Base-by-base conservation (phyloP, 2,329 filamentous ascomycete species). In the Claviceps fusiformis region DNA sequence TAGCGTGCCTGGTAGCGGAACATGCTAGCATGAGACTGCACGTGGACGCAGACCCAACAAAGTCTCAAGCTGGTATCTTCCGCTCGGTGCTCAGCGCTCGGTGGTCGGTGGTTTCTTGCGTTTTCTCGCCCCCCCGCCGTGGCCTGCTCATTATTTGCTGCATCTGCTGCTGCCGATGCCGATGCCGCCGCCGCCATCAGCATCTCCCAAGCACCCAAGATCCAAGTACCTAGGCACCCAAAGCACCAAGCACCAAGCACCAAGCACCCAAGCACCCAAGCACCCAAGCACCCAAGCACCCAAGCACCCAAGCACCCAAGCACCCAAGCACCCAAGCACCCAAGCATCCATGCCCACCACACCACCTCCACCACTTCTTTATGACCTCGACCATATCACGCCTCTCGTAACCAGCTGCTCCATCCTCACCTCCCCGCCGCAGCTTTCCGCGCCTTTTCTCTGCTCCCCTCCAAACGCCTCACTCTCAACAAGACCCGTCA, bases 371-470 rank as follows among this genome's bases (percentile, higher is more conserved):
- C 52, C 52, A 44, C 10, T 35, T 41, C 43, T 19, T 29, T 29
- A 41, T 50, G 31, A 53, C 43, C 41, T 29, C 50, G 39, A 46
- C 55, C 37, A 56, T 37, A 56, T 51, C 47, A 49, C 45, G 13
- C 8, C 39, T 29, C 54, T 47, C 37, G 29, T 44, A 35, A 56
- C 45, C 31, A 31, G 31, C 47, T 39, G 55, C 55, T 48, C 56
- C 57, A 54, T 52, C 46, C 37, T 47, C 45, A 47, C 44, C 41
- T 50, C 54, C 35, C 54, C 56, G 17, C 27, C 52, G 52, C 53
- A 53, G 48, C 55, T 45, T 57, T 57, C 55, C 50, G 52, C 52
- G 55, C 27, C 47, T 50, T 31, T 48, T 46, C 29, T 48, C 17
- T 48, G 50, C 5, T 37, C 35, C 10, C 35, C 35, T 19, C 52